phyloP scores from a whole-genome alignment of 139 green algal species.

The Pleodorina starrii region DNA sequence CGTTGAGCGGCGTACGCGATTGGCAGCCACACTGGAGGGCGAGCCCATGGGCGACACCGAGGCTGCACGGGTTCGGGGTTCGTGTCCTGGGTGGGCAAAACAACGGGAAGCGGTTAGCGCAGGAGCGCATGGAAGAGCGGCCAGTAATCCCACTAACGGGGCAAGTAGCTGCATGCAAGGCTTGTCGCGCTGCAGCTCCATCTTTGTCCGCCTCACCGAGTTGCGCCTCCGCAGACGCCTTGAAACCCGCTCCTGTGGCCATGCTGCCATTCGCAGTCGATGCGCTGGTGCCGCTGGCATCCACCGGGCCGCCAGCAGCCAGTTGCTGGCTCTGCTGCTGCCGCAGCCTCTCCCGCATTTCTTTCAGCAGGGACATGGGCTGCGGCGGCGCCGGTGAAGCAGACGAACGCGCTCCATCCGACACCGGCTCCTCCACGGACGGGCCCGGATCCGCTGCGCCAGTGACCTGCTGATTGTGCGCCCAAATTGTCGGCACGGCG shows the following conservation, averaged over 20 bases:
- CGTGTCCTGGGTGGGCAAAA: too few relatives aligned
- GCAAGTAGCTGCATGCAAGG: too few relatives aligned
- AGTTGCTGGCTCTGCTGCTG: slow-evolving; percentile 16
- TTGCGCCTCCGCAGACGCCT: not conserved
- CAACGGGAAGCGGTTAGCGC: too few relatives aligned
- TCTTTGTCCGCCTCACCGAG: not conserved
- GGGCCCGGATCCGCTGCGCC: not conserved
- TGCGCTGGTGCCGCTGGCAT: not conserved
- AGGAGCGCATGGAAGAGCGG: too few relatives aligned
- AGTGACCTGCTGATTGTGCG: too few relatives aligned
- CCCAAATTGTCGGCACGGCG: too few relatives aligned
- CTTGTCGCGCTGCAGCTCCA: too few relatives aligned
- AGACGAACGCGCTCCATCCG: not conserved
- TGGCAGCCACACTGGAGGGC: not conserved
- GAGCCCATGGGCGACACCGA: too few relatives aligned
- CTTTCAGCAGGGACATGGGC: slow-evolving; percentile 24
- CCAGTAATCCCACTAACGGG: too few relatives aligned
- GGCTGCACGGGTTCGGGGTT: too few relatives aligned
- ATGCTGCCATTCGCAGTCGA: not conserved
- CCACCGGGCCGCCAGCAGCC: not conserved
- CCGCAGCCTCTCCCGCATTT: slow-evolving; percentile 53
- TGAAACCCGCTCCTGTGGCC: not conserved
- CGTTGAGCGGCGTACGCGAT: not conserved
- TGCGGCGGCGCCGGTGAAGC: not conserved
- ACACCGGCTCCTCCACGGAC: not conserved